Evolutionary conservation across 139 green algal genomes (phyloP).

Genomic region (Pseudopediastrum boryanum): DNA sequence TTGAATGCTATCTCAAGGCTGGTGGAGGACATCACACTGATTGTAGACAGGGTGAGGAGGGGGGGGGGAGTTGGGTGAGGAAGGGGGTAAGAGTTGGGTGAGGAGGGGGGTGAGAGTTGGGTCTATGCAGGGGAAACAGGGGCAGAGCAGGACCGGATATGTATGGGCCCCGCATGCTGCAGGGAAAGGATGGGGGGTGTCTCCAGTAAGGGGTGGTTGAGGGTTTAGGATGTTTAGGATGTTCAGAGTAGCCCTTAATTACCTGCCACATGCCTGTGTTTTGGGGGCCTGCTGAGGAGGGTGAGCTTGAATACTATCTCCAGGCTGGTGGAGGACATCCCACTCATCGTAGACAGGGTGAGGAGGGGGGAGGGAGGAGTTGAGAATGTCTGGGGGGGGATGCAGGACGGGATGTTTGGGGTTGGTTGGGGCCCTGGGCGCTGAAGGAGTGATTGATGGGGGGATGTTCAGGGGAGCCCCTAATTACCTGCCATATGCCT

Average conservation of each 20-base stretch:
- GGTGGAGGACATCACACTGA: constrained; percentile 45
- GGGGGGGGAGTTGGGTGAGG: not conserved
- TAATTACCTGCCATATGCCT: no score
- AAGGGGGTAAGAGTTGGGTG: not conserved
- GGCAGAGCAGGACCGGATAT: not conserved
- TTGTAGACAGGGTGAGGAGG: constrained; percentile 39
- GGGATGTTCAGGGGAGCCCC: no score
- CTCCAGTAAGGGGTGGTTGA: not conserved
- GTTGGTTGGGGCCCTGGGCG: no score
- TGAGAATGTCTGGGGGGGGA: no score
- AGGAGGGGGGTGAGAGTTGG: not conserved
- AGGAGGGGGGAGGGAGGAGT: no score
- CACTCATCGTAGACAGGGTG: constrained; percentile 43
- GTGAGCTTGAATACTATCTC: constrained; percentile 45
- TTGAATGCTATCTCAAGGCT: constrained; percentile 45
- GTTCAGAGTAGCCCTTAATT: no score
- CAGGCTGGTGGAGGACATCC: constrained; percentile 49
- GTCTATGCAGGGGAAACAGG: not conserved
- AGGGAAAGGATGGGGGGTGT: not conserved
- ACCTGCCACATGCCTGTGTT: constrained; percentile 48
- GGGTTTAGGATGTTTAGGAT: not conserved
- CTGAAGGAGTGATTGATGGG: no score
- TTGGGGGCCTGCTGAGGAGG: constrained; percentile 42
- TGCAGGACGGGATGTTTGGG: no score
- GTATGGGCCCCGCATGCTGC: not conserved